These are phyloP conservation scores for Boletus sp. DNA, from an alignment of 768 basidiomycete genomes.

Conservation along the genomic window DNA sequence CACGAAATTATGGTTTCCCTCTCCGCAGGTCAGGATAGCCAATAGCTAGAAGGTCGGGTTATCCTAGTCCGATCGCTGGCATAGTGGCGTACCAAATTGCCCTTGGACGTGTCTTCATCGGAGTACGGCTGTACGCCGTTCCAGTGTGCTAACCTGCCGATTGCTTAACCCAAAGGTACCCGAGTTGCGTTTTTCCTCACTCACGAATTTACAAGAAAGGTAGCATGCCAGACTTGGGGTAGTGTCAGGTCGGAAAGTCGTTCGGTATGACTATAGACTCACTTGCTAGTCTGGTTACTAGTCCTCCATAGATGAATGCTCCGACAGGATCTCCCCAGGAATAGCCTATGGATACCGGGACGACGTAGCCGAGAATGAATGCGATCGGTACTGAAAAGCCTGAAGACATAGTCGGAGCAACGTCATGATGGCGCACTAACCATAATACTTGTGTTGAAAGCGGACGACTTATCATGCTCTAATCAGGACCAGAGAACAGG, in stretches of 20 bases:
- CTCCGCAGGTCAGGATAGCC: constrained; percentile 10
- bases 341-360: constrained; percentile 1
- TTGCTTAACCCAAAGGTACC: neutral
- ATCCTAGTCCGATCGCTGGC: neutral
- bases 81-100: constrained; percentile 3
- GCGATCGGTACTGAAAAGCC: constrained; percentile 7
- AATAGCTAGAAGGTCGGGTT: constrained; percentile 3
- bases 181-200: neutral
- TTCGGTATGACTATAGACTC: neutral
- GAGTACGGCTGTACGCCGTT: constrained; percentile 11
- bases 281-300: constrained; percentile 9
- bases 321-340: constrained; percentile 10
- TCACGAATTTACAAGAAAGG: constrained; percentile 11
- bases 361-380: neutral
- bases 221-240: constrained; percentile 7
- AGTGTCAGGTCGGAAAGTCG: neutral
- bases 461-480: constrained; percentile 1
- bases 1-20: constrained; percentile 15
- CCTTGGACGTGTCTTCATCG: constrained; percentile 11
- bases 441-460: constrained; percentile 10
- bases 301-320: constrained; percentile 7
- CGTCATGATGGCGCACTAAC: neutral
- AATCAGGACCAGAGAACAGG: neutral
- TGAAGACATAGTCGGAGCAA: neutral
- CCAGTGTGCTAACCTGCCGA: constrained; percentile 8